phyloP scores from a whole-genome alignment of 23 red algal genomes.

The Chondrus crispus region DNA sequence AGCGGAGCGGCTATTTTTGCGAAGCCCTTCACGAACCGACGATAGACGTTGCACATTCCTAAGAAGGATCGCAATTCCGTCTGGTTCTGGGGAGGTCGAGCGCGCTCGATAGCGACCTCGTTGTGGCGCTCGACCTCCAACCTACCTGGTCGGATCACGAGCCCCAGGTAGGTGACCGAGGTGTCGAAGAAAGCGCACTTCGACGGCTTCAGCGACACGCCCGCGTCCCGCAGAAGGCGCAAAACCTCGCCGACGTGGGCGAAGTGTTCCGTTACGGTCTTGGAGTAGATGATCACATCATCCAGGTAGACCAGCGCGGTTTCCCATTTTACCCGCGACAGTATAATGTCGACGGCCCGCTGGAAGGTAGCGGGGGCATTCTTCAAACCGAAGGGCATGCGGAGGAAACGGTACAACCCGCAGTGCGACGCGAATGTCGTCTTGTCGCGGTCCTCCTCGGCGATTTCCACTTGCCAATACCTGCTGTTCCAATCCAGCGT shows the following conservation, averaged over 20 bases:
- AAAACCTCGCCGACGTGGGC: not conserved
- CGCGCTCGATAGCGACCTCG: not conserved
- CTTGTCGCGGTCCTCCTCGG: not conserved
- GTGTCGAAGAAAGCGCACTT: not conserved
- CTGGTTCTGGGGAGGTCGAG: not conserved
- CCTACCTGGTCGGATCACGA: not conserved
- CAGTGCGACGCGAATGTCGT: not conserved
- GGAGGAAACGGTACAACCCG: conserved; percentile 1
- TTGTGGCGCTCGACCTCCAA: not conserved
- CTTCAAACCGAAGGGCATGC: conserved; percentile 41
- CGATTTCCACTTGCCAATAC: not conserved
- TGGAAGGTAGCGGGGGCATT: conserved; percentile 27
- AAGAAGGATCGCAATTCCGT: not conserved
- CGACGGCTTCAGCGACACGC: not conserved
- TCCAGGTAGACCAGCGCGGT: conserved; percentile 12
- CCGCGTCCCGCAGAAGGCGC: not conserved
- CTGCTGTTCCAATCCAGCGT: not conserved
- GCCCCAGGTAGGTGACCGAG: conserved; percentile 9
- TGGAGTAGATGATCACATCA: conserved; percentile 21
- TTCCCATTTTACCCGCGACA: not conserved
- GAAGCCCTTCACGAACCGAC: not conserved
- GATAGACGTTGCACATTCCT: not conserved
- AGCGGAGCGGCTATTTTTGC: not conserved
- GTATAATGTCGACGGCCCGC: conserved; percentile 29
- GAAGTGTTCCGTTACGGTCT: not conserved